Conservation (phyloP, 163 green algal genomes). For the Scenedesmus sp. region DNA sequence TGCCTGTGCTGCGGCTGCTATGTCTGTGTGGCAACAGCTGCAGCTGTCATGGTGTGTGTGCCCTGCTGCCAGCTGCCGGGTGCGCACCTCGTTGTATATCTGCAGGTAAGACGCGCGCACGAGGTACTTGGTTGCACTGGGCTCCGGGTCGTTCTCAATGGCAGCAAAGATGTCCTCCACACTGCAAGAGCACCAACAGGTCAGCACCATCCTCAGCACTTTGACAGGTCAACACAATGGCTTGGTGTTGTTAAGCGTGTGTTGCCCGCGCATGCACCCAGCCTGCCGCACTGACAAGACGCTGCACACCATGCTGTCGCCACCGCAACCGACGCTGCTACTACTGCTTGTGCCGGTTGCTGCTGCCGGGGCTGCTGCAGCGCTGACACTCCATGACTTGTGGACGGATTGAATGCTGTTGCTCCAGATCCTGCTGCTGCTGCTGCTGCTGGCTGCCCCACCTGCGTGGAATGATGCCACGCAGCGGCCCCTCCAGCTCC, state of each 20-base stretch:
- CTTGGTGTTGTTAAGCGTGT: background rate
- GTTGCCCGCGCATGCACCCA: background rate
- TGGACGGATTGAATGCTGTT: too few species aligned
- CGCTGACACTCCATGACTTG: background rate
- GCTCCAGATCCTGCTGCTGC: background rate
- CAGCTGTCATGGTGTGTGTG: background rate
- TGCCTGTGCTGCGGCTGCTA: background rate
- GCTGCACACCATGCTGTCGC: background rate
- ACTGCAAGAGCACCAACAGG: constrained; percentile 57
- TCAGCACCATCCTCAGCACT: background rate
- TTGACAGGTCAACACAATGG: background rate
- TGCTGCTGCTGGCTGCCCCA: background rate
- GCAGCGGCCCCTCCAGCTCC: constrained; percentile 59
- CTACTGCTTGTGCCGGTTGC: background rate
- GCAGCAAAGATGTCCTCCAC: constrained; percentile 96
- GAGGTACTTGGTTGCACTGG: constrained; percentile 91
- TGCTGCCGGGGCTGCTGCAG: background rate
- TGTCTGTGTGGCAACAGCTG: background rate
- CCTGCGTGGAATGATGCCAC: constrained; percentile 93
- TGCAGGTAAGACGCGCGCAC: constrained; percentile 96
- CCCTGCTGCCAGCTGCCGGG: background rate
- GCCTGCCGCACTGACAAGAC: background rate
- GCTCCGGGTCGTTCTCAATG: constrained; percentile 89
- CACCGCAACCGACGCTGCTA: background rate
- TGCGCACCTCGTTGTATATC: constrained; percentile 54